Evolutionary conservation across 768 basidiomycete genomes (phyloP), one percentile per base, ranked within the genome.

Genomic region (Inosperma sp.): DNA sequence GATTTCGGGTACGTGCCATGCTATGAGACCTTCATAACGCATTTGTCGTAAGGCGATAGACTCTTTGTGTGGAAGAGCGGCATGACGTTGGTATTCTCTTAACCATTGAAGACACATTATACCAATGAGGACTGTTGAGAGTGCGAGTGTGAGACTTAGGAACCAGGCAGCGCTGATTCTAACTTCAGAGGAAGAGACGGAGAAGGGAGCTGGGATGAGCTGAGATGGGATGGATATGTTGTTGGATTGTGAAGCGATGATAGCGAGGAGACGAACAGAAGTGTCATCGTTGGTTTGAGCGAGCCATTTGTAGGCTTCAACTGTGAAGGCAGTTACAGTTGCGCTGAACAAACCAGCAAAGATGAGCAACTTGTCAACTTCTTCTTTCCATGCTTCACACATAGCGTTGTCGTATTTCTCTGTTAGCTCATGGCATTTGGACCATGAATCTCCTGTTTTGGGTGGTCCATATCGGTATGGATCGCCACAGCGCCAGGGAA

Each of bases 341-440:
- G 62, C 64, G 5, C 59, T 62, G 53, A 65, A 65, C 21, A 65
- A 51, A 50, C 64, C 62, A 31, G 64, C 66, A 31, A 67, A 65
- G 7, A 67, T 64, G 23, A 67, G 53, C 1, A 67, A 53, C 27
- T 64, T 64, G 29, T 67, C 64, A 0, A 67, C 62, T 48, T 67
- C 66, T 19, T 67, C 64, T 29, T 63, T 65, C 64, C 64, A 65
- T 3, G 59, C 63, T 14, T 63, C 59, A 17, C 64, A 65, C 56
- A 63, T 59, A 16, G 63, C 63, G 16, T 62, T 60, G 45, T 65
- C 64, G 50, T 65, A 62, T 23, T 61, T 57, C 34, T 65, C 61
- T 3, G 60, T 56, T 36, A 62, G 34, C 10, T 54, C 57, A 49
- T 57, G 55, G 49, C 64, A 65, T 41, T 58, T 57, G 7, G 58